A percentile compares a stretch with the other conserved stretches of the same genome.
Evolutionary conservation across 345 rosid species (phyloP).

Genomic region (Linum lewisii): DNA sequence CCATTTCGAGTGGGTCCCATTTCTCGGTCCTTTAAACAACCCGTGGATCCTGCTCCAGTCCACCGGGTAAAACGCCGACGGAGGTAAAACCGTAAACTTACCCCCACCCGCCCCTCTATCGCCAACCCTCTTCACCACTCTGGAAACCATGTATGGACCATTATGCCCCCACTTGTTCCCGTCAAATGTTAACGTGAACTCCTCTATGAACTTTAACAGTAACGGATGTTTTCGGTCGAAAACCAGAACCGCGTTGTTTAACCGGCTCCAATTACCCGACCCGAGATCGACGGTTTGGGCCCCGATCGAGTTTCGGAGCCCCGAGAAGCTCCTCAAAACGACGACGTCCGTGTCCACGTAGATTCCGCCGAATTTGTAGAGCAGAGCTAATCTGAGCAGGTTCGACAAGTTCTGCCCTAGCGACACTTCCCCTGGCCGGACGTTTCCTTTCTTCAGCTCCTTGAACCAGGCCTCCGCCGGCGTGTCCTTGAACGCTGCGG

Average conservation of each 20-base stretch:
- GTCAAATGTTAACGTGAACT: constrained; percentile 69
- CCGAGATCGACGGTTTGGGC: constrained; percentile 55
- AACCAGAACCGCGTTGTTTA: constrained; percentile 75
- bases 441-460: constrained; percentile 36
- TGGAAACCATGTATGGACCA: constrained; percentile 82
- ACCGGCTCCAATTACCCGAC: constrained; percentile 69
- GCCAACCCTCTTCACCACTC: constrained; percentile 50
- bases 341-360: constrained; percentile 77
- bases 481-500: constrained; percentile 48
- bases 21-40: constrained; percentile 38
- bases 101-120: constrained; percentile 17
- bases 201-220: constrained; percentile 60
- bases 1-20: constrained; percentile 41
- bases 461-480: constrained; percentile 60
- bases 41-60: constrained; percentile 59
- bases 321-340: constrained; percentile 36
- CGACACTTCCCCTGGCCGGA: constrained; percentile 70
- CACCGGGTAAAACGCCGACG: constrained; percentile 78
- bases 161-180: constrained; percentile 97
- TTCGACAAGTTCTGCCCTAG: constrained; percentile 89
- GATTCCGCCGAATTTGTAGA: constrained; percentile 75
- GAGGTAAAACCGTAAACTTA: constrained; percentile 60
- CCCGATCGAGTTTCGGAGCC: constrained; percentile 54
- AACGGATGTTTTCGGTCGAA: constrained; percentile 77
- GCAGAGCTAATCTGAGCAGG: constrained; percentile 56